A percentile compares a stretch with the other conserved stretches of the same genome.
Evolutionary conservation across 352 stramenopile species (phyloP).

Genomic region (Phytopythium aichiense): DNA sequence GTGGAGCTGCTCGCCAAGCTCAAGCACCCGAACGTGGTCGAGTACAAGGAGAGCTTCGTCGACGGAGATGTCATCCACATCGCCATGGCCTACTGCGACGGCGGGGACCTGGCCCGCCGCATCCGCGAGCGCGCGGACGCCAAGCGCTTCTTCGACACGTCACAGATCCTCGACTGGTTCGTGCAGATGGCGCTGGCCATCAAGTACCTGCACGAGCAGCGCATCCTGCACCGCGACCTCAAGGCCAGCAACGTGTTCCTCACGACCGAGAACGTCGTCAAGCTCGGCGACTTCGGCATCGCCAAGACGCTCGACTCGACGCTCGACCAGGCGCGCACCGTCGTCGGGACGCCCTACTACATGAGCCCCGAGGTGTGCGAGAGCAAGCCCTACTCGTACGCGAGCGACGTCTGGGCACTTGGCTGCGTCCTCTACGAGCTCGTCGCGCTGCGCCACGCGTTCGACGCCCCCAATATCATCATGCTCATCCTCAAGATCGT

Average conservation of each 20-base stretch:
- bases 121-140: conserved; percentile 37
- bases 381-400: conserved; percentile 90
- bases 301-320: conserved; percentile 82
- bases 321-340: conserved; percentile 82
- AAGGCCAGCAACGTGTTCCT: conserved; percentile 95
- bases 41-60: conserved; percentile 92
- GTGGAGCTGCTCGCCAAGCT: conserved; percentile 90
- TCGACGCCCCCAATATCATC: conserved; percentile 82
- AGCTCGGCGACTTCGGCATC: conserved; percentile 94
- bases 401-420: conserved; percentile 92
- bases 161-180: conserved; percentile 84
- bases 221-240: conserved; percentile 91
- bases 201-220: conserved; percentile 91
- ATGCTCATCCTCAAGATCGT: conserved; percentile 84
- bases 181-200: conserved; percentile 94
- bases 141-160: conserved; percentile 42
- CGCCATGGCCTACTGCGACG: conserved; percentile 95
- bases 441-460: conserved; percentile 76
- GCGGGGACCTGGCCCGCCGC: conserved; percentile 70
- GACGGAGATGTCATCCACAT: conserved; percentile 86
- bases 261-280: conserved; percentile 81
- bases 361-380: conserved; percentile 93
- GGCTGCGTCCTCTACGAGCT: conserved; percentile 91
- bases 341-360: conserved; percentile 93
- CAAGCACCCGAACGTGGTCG: conserved; percentile 93